Evolutionary conservation across 768 basidiomycete genomes (phyloP).

Genomic region (Mrakia blollopis): DNA sequence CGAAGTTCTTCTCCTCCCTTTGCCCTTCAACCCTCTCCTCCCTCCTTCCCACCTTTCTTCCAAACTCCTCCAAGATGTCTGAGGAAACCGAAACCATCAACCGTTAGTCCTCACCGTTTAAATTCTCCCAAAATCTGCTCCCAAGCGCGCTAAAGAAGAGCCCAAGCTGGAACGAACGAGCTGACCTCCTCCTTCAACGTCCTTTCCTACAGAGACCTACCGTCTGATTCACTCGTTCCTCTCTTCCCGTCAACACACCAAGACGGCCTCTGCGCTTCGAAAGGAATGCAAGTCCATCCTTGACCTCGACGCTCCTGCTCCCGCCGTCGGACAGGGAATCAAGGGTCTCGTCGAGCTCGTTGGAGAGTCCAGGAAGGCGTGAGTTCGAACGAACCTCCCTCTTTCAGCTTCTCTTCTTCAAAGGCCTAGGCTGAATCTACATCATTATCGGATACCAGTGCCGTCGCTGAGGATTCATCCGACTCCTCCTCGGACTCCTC

Average conservation of each 20-base stretch:
- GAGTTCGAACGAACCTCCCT: conserved; percentile 28
- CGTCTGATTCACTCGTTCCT: conserved; percentile 71
- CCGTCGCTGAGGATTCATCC: conserved; percentile 34
- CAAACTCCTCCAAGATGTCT: background rate
- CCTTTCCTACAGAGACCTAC: conserved; percentile 58
- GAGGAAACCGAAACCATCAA: conserved; percentile 18
- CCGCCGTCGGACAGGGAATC: conserved; percentile 2
- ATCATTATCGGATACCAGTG: conserved; percentile 28
- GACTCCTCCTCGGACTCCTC: conserved; percentile 30
- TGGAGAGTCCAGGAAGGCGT: conserved; percentile 14
- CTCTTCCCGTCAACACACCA: conserved; percentile 58
- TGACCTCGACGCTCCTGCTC: conserved; percentile 21
- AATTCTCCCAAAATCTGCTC: background rate
- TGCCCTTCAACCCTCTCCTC: background rate
- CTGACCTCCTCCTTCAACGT: background rate
- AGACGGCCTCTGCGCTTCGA: conserved; percentile 52
- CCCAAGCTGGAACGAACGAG: background rate
- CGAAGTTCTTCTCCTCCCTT: background rate
- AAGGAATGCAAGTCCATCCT: conserved; percentile 28
- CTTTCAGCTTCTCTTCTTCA: conserved; percentile 22
- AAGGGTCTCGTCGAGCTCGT: conserved; percentile 29
- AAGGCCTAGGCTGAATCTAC: no score
- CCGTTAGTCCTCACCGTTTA: background rate
- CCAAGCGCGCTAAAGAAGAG: no score
- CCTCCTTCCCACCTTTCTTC: background rate